These are phyloP conservation scores for Elsinoe perseae DNA, from an alignment of 2,329 filamentous ascomycete species.

Conservation along the genomic window DNA sequence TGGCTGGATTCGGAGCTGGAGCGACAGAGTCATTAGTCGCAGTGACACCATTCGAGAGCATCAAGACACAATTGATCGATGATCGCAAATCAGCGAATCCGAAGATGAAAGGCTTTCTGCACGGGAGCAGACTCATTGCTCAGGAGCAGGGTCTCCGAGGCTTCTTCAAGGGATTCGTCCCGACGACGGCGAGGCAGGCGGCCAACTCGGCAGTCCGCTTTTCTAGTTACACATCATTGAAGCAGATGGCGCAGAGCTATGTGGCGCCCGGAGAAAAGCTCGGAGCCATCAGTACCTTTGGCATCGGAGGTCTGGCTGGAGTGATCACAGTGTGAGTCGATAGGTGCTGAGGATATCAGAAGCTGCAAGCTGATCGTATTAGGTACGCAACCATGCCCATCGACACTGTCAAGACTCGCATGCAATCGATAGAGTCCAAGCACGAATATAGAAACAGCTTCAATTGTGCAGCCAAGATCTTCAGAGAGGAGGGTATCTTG, in stretches of 20 bases:
- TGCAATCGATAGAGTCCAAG: conserved; percentile 90
- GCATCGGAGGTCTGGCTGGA: conserved; percentile 79
- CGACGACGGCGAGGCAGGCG: conserved; percentile 87
- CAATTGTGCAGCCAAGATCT: conserved; percentile 72
- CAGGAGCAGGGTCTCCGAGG: conserved; percentile 80
- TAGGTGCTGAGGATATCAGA: background rate
- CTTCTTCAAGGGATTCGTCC: conserved; percentile 95
- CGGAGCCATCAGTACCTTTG: conserved; percentile 79
- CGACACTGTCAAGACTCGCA: conserved; percentile 91
- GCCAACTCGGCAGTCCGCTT: conserved; percentile 92
- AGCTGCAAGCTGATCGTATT: background rate
- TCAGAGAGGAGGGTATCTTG: conserved; percentile 78
- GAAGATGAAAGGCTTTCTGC: conserved; percentile 82
- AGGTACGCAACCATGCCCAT: conserved; percentile 55
- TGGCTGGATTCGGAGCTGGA: conserved; percentile 89
- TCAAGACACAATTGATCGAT: conserved; percentile 98
- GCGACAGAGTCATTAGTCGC: conserved; percentile 89
- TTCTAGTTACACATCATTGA: conserved; percentile 77
- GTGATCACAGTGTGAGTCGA: conserved; percentile 74
- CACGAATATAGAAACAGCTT: conserved; percentile 79
- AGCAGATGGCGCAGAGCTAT: conserved; percentile 86
- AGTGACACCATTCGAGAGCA: conserved; percentile 94
- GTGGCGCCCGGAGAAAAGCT: conserved; percentile 92
- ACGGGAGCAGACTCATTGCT: conserved; percentile 79
- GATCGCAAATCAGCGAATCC: conserved; percentile 82